Evolutionary conservation across 2,329 filamentous ascomycete genomes (phyloP).

Genomic region (Colletotrichum cuscutae): DNA sequence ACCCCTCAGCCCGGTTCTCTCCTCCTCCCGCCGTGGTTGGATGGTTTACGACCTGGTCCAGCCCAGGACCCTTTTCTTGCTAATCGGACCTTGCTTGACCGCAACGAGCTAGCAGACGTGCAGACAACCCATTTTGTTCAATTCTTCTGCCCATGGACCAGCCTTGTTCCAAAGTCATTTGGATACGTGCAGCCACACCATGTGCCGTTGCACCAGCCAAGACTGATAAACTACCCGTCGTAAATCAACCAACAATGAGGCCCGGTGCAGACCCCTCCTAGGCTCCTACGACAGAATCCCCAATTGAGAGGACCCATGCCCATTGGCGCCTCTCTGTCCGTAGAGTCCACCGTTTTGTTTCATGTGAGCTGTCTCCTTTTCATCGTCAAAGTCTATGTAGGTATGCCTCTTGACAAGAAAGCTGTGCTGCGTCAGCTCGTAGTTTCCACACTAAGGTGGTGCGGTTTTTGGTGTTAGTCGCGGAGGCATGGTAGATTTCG

Average conservation of each 20-base stretch:
- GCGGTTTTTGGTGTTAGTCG: constrained; percentile 12
- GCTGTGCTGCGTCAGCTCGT: background rate
- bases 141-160: constrained; percentile 10
- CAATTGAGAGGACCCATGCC: background rate
- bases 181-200: constrained; percentile 32
- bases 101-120: constrained; percentile 18
- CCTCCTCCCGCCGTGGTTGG: constrained; percentile 48
- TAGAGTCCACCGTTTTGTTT: constrained; percentile 13
- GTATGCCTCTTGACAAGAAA: background rate
- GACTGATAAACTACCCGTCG: constrained; percentile 33
- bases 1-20: constrained; percentile 1
- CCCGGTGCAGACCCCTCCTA: background rate
- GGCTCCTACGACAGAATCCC: background rate
- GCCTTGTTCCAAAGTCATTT: constrained; percentile 14
- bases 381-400: background rate
- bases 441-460: constrained; percentile 1
- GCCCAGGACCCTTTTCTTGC: background rate
- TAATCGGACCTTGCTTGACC: constrained; percentile 22
- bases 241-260: constrained; percentile 34
- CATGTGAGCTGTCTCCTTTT: constrained; percentile 28
- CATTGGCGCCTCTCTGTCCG: background rate
- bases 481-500: background rate
- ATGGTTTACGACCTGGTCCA: constrained; percentile 48
- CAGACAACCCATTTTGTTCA: constrained; percentile 16
- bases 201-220: constrained; percentile 36